These are phyloP conservation scores for Solanum corneliomulleri DNA, from an alignment of 257 asterid genomes.

Conservation along the genomic window DNA sequence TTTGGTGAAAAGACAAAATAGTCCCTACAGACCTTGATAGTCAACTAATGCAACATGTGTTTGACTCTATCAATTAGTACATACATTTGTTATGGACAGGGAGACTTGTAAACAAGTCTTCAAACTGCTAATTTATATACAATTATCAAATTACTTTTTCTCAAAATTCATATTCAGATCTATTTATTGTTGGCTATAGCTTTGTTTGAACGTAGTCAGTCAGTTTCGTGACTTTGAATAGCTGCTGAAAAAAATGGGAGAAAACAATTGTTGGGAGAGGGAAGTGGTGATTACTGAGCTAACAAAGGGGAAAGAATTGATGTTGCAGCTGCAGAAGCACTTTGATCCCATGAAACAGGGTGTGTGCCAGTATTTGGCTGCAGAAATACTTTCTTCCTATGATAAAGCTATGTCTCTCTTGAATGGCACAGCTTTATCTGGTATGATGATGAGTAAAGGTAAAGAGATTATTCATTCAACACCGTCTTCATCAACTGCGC, in stretches of 20 bases:
- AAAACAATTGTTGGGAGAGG: not conserved
- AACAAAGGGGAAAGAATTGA: conserved; percentile 18
- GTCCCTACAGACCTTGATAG: not conserved
- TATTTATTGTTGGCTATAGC: not conserved
- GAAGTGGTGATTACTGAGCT: conserved; percentile 11
- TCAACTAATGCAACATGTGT: not conserved
- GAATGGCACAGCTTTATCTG: not conserved
- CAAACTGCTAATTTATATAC: not conserved
- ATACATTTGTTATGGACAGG: not conserved
- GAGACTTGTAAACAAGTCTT: not conserved
- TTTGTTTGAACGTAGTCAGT: not conserved
- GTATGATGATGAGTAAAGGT: not conserved
- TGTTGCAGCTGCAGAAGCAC: conserved; percentile 17
- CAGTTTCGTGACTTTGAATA: not conserved
- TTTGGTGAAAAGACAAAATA: not conserved
- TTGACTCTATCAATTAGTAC: not conserved
- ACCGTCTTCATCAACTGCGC: not conserved
- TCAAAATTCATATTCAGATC: not conserved
- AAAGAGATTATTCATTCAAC: not conserved
- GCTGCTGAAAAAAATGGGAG: not conserved
- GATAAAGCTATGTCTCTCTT: conserved; percentile 22
- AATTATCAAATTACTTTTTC: not conserved
- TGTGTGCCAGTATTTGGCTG: conserved; percentile 6
- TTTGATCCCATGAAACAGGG: not conserved
- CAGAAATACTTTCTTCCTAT: conserved; percentile 19